These are phyloP conservation scores for Metschnikowia henanensis DNA, from an alignment of 805 yeast genomes.

Conservation along the genomic window DNA sequence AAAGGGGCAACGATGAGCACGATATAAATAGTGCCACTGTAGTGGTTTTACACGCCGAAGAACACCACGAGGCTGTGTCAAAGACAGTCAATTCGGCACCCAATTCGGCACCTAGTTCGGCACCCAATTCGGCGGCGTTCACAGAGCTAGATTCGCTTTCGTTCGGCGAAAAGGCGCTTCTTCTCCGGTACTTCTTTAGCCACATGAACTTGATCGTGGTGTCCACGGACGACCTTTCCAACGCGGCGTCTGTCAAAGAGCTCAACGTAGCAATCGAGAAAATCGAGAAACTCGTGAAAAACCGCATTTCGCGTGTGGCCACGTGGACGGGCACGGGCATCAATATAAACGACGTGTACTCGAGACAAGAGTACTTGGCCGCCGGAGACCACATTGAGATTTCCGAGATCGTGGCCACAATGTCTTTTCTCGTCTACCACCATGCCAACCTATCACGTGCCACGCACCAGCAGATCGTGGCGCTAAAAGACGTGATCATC, in stretches of 20 bases:
- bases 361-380: constrained; percentile 1
- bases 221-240: constrained; percentile 8
- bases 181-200: constrained; percentile 36
- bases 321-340: constrained; percentile 42
- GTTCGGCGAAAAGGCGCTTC: constrained; percentile 28
- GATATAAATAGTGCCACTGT: constrained; percentile 35
- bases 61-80: constrained; percentile 1
- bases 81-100: too few species aligned
- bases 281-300: constrained; percentile 26
- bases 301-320: constrained; percentile 39
- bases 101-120: too few species aligned
- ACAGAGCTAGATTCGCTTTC: constrained; percentile 25
- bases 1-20: constrained; percentile 31
- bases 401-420: constrained; percentile 32
- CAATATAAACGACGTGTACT: constrained; percentile 22
- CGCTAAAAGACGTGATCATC: constrained; percentile 26
- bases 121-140: not conserved
- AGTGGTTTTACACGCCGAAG: constrained; percentile 24
- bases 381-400: constrained; percentile 14
- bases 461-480: constrained; percentile 23
- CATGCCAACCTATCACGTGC: constrained; percentile 26
- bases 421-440: constrained; percentile 31
- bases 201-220: constrained; percentile 37
- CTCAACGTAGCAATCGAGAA: constrained; percentile 23
- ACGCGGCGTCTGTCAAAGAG: constrained; percentile 13